phyloP scores from a whole-genome alignment of 352 stramenopile genomes.

The Phytophthora ramorum region DNA sequence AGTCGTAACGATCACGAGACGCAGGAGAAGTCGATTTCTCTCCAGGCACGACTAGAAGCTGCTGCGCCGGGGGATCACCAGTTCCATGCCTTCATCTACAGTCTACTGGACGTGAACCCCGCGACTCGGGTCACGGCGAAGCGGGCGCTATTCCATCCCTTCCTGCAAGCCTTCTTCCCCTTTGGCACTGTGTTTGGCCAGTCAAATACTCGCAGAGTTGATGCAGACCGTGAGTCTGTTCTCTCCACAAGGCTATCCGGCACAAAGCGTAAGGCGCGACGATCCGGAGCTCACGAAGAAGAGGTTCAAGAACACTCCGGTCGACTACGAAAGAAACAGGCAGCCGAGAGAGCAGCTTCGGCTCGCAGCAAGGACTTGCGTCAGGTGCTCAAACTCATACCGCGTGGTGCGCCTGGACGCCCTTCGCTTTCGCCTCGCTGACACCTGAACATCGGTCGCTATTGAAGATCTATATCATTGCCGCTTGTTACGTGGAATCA shows the following conservation, averaged over 20 bases:
- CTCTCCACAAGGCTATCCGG: conserved; percentile 6
- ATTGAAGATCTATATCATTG: conserved; percentile 5
- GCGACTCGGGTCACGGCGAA: conserved; percentile 52
- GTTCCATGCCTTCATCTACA: conserved; percentile 64
- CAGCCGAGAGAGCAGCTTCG: conserved; percentile 19
- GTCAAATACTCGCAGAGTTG: conserved; percentile 3
- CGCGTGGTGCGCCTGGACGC: conserved; percentile 17
- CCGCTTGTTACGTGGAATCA: background rate
- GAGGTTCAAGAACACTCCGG: conserved; percentile 6
- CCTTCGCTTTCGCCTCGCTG: conserved; percentile 30
- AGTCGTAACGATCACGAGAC: conserved; percentile 18
- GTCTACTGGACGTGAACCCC: conserved; percentile 60
- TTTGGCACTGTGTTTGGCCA: conserved; percentile 64
- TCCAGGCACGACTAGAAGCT: conserved; percentile 43
- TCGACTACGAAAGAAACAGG: conserved; percentile 25
- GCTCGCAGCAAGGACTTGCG: conserved; percentile 40
- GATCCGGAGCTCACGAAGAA: conserved; percentile 6
- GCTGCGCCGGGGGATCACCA: conserved; percentile 29
- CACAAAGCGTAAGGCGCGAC: conserved; percentile 28
- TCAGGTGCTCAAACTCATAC: conserved; percentile 40
- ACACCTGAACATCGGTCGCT: conserved; percentile 4
- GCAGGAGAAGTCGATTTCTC: conserved; percentile 3
- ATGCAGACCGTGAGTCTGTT: conserved; percentile 2
- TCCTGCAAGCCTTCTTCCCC: conserved; percentile 73
- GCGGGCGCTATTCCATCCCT: conserved; percentile 68